Percentiles rank a stretch among this genome's conserved stretches.
phyloP scores from a whole-genome alignment of 768 basidiomycete species.

The Tephrocybe sp. region DNA sequence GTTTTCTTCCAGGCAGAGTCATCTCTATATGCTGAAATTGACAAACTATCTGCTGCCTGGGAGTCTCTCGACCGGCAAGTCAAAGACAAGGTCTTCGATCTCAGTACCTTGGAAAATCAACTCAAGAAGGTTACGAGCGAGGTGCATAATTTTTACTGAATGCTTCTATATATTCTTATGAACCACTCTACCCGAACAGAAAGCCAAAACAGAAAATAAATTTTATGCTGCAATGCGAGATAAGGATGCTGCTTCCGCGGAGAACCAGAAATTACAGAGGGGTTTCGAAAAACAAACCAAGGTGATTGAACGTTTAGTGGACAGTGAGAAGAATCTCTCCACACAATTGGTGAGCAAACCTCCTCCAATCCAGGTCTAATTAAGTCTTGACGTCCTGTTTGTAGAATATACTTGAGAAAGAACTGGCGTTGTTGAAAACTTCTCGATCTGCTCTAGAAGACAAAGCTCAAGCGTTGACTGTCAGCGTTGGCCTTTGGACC shows the following conservation, averaged over 20 bases:
- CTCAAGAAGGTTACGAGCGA: slow-evolving; percentile 64
- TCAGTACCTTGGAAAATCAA: slow-evolving; percentile 72
- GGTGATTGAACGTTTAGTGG: slow-evolving; percentile 62
- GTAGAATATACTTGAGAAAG: slow-evolving; percentile 44
- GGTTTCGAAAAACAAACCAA: slow-evolving; percentile 44
- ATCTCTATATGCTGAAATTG: slow-evolving; percentile 80
- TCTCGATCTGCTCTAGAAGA: slow-evolving; percentile 22
- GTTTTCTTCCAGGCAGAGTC: slow-evolving; percentile 56
- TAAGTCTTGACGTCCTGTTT: background rate
- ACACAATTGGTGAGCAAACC: slow-evolving; percentile 53
- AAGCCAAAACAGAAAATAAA: slow-evolving; percentile 95
- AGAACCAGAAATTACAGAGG: slow-evolving; percentile 63
- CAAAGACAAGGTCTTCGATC: slow-evolving; percentile 81
- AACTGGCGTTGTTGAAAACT: slow-evolving; percentile 32
- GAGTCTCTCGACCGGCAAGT: slow-evolving; percentile 78
- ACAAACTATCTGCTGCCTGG: slow-evolving; percentile 84
- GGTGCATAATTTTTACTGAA: slow-evolving; percentile 49
- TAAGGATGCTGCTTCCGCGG: slow-evolving; percentile 78
- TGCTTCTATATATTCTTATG: background rate
- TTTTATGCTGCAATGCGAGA: slow-evolving; percentile 88
- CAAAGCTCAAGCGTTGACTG: slow-evolving; percentile 26
- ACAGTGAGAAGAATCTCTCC: slow-evolving; percentile 58
- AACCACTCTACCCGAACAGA: slow-evolving; percentile 41
- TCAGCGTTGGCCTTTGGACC: slow-evolving; percentile 30
- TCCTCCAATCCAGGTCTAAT: background rate